Evolutionary conservation across 164 flowering plant genomes (phyloP), one percentile per base, ranked within the genome.

Genomic region (Dillenia turbinata): DNA sequence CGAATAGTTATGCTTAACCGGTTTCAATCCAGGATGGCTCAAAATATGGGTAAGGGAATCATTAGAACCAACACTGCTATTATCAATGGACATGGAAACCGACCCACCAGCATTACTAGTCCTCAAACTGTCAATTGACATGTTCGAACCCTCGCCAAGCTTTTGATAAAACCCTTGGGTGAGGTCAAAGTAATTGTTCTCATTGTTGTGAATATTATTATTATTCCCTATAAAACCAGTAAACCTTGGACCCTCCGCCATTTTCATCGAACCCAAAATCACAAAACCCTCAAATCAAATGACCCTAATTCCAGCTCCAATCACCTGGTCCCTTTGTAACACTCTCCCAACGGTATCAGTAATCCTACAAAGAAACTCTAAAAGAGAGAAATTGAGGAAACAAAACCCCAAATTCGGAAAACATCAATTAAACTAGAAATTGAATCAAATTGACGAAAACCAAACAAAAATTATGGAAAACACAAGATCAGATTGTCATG

Each of bases 11-110:
- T 56, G 12, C n/a, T 12, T 44, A 26, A 57, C 49, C 5, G 60
- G 45, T 1, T 52, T 48, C 26, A 57, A 12, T 2, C 60, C 60
- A 57, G 60, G 60, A 14, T 57, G 60, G 49, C 24, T 16, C 19
- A 57, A 57, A 24, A 57, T 57, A 57, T 57, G 60, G 47, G 60
- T 57, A 9, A 15, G 60, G 49, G 60, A 57, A 45, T 57, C 60
- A 13, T 57, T 57, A 15, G 60, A 57, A 11, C 60, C 60, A 16
- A 57, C 60, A 16, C 60, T 57, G 49, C 60, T 57, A 26, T 57
- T 57, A 16, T 57, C 60, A 8, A 57, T 49, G 47, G 60, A 57
- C 60, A 57, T 57, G 13, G 60, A 44, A n/a, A 57, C 60, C 26
- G 60, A 57, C 0, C 60, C 60, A 48, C 60, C 60, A 57, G 26